A percentile compares a stretch with the other conserved stretches of the same genome.
Evolutionary conservation across 2,329 filamentous ascomycete species (phyloP).

Genomic region (Basipetospora chlamydospora): DNA sequence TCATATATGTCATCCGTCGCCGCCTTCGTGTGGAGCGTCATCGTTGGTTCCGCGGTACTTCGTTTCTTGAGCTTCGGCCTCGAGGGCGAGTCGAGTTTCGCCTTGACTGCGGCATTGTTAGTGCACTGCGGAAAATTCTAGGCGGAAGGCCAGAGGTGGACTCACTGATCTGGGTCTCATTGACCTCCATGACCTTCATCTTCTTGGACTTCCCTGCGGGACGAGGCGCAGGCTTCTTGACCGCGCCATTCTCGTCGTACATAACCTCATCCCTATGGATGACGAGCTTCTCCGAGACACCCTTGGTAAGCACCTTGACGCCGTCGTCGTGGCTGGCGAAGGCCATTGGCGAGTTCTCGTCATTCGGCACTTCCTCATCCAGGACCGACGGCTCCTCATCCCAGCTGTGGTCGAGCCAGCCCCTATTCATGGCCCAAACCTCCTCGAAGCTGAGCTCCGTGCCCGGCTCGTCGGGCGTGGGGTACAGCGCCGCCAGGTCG

Average conservation of each 20-base stretch:
- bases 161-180: constrained; percentile 86
- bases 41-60: constrained; percentile 62
- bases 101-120: constrained; percentile 53
- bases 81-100: constrained; percentile 80
- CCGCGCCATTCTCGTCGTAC: constrained; percentile 30
- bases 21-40: constrained; percentile 91
- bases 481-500: constrained; percentile 74
- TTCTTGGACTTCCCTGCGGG: constrained; percentile 41
- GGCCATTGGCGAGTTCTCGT: constrained; percentile 3
- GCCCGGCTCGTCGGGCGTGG: constrained; percentile 53
- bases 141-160: constrained; percentile 8
- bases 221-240: constrained; percentile 21
- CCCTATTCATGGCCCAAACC: constrained; percentile 62
- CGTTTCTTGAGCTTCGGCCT: constrained; percentile 74
- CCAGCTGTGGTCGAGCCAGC: constrained; percentile 49
- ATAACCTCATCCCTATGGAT: constrained; percentile 14
- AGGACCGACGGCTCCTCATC: constrained; percentile 24
- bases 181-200: constrained; percentile 71
- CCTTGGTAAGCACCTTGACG: constrained; percentile 17
- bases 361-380: constrained; percentile 7
- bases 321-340: not conserved
- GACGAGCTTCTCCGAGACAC: constrained; percentile 12
- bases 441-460: constrained; percentile 87
- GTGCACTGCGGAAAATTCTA: constrained; percentile 3
- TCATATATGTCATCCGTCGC: constrained; percentile 97